phyloP scores from a whole-genome alignment of 1,284 basidiomycete species.

The Ustilago loliicola region DNA sequence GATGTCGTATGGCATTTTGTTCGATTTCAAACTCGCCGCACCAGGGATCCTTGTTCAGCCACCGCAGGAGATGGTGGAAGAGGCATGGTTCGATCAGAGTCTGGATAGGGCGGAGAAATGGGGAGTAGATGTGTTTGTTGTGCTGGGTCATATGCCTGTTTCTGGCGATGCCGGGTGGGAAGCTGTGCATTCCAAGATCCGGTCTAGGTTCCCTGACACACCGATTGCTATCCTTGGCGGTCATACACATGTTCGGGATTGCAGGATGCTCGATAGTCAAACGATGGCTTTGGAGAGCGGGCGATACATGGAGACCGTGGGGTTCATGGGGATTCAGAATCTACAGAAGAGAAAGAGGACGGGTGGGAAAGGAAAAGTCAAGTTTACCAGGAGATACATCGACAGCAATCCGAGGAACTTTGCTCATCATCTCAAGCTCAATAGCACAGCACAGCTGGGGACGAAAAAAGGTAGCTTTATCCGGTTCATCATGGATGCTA shows the following conservation, averaged over 20 bases:
- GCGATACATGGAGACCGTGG: slow-evolving; percentile 63
- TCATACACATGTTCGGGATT: slow-evolving; percentile 68
- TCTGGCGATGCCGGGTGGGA: slow-evolving; percentile 63
- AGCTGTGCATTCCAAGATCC: slow-evolving; percentile 58
- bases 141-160: slow-evolving; percentile 68
- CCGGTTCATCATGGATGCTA: slow-evolving; percentile 60
- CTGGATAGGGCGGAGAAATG: slow-evolving; percentile 52
- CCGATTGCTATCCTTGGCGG: slow-evolving; percentile 65
- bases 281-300: slow-evolving; percentile 67
- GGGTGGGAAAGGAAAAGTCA: slow-evolving; percentile 61
- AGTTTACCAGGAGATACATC: slow-evolving; percentile 72
- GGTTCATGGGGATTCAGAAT: slow-evolving; percentile 54
- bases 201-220: slow-evolving; percentile 59
- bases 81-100: slow-evolving; percentile 65
- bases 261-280: slow-evolving; percentile 58
- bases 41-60: slow-evolving; percentile 57
- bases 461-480: slow-evolving; percentile 62
- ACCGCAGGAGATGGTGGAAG: slow-evolving; percentile 62
- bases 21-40: slow-evolving; percentile 64
- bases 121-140: slow-evolving; percentile 64
- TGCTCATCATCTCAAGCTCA: slow-evolving; percentile 53
- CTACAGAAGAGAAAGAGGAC: slow-evolving; percentile 37
- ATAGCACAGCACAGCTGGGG: slow-evolving; percentile 46
- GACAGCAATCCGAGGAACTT: slow-evolving; percentile 73
- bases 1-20: slow-evolving; percentile 65